A percentile compares a stretch with the other conserved stretches of the same genome.
These are phyloP conservation scores for Brassica carinata DNA, from an alignment of 345 rosid genomes.

Conservation along the genomic window DNA sequence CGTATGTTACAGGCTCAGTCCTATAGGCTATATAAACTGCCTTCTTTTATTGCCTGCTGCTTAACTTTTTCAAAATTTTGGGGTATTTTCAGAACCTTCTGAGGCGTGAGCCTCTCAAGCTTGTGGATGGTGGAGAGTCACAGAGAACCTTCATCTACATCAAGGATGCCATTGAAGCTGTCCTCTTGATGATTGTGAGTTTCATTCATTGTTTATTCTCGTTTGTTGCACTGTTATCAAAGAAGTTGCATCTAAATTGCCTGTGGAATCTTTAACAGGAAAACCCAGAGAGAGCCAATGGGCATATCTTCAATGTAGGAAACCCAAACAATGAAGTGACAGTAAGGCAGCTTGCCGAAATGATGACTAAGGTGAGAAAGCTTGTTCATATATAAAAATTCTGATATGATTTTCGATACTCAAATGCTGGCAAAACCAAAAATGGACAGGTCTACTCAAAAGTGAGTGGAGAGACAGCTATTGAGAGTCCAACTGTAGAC, in stretches of 20 bases:
- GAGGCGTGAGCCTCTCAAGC: constrained; percentile 86
- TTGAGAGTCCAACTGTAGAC: constrained; percentile 76
- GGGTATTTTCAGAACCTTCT: constrained; percentile 60
- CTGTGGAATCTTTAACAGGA: constrained; percentile 52
- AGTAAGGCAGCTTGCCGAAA: constrained; percentile 96
- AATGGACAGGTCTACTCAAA: constrained; percentile 67
- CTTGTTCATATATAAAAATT: not conserved
- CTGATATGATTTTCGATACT: constrained; percentile 2
- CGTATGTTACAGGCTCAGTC: constrained; percentile 45
- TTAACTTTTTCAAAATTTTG: not conserved
- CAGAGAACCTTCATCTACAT: constrained; percentile 95
- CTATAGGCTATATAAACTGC: too few relatives aligned
- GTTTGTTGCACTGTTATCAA: not conserved
- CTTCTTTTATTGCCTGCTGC: not conserved
- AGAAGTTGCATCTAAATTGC: constrained; percentile 26
- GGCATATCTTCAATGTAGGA: constrained; percentile 98
- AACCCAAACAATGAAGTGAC: constrained; percentile 99
- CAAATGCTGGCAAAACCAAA: constrained; percentile 1
- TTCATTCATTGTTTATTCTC: not conserved
- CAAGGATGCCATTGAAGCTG: constrained; percentile 99
- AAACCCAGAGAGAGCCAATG: constrained; percentile 92
- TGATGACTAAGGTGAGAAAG: constrained; percentile 84
- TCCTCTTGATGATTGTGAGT: constrained; percentile 88
- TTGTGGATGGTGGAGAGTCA: constrained; percentile 95
- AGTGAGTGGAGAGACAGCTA: constrained; percentile 72